Base-by-base conservation (phyloP, 345 rosid species). In the Schrenkiella parvula region DNA sequence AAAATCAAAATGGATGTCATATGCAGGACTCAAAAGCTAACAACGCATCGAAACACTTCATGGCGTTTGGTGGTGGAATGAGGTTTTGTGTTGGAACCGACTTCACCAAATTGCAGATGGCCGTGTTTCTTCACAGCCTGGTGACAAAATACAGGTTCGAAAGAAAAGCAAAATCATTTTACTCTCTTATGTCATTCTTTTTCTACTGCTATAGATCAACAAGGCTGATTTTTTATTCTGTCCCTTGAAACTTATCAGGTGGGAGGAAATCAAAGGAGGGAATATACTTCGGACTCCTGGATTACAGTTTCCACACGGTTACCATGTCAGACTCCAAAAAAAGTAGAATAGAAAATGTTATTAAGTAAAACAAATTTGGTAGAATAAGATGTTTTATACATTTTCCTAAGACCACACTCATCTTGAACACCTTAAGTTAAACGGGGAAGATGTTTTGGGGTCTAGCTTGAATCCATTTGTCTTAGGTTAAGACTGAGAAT, bases 31-130 rank as follows among this genome's bases (percentile, higher is more conserved):
- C 64, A 66, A 91, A 83, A 54, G 23, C 31, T 72, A 84, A 63
- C 72, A 80, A 83, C 4, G 93, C 89, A 58, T 74, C 97, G 11
- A 95, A 88, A 73, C 75, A 84, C 57, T 95, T 95, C 87, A 95
- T 95, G 99, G 96, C 96, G 43, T 95, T 95, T 72, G 99, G 99
- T 57, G 99, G 97, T 14, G 99, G 99, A 55, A 82, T 91, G 99
- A 87, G 99, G 79, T 85, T 95, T 68, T 95, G 99, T 56, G 95
- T 95, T 11, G 99, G 99, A 73, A 83, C 97, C 3, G 97, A 91
- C 65, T 95, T 95, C 77, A 82, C 99, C 13, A 95, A 87, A 75
- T 80, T 89, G 79, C 97, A 95, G 78, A 89, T 91, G 96, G 99
- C 97, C n/a, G 90, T 85, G 44, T 91, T 95, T 80, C 86, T 95